These are phyloP conservation scores for Solanum sitiens DNA, from an alignment of 257 asterid species.

Conservation along the genomic window DNA sequence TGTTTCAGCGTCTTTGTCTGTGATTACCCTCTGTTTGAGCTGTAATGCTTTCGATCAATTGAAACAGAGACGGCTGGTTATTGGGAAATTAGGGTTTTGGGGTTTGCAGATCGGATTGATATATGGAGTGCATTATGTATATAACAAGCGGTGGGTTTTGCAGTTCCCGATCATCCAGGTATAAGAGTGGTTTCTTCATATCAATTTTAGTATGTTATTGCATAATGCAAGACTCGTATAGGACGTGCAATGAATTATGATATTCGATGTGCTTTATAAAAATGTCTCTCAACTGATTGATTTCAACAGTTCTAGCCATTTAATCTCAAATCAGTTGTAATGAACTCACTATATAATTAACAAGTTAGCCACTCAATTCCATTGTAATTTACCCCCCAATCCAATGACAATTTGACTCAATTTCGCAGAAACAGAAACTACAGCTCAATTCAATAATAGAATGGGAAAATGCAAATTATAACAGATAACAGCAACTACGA, in stretches of 20 bases:
- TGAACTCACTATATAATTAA: background rate
- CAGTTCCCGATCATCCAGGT: slow-evolving; percentile 92
- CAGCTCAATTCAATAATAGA: background rate
- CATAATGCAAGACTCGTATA: background rate
- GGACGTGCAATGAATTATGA: background rate
- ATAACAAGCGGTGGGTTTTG: slow-evolving; percentile 65
- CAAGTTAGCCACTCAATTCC: background rate
- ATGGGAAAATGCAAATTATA: background rate
- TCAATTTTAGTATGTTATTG: background rate
- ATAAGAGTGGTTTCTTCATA: background rate
- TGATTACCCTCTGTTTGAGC: slow-evolving; percentile 53
- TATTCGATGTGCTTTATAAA: background rate
- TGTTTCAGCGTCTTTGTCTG: slow-evolving; percentile 31
- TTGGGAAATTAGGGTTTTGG: slow-evolving; percentile 51
- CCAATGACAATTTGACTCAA: background rate
- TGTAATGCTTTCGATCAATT: slow-evolving; percentile 19
- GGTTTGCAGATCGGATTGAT: slow-evolving; percentile 54
- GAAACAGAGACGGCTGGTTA: slow-evolving; percentile 11
- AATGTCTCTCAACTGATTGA: background rate
- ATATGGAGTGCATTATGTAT: slow-evolving; percentile 60
- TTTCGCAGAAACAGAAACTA: background rate
- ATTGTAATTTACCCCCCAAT: background rate
- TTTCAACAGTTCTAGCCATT: background rate
- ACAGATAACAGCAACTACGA: background rate
- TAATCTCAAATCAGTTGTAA: background rate